Conservation (phyloP, 2,329 filamentous ascomycete genomes). For the Aaosphaeria pasadenensis region DNA sequence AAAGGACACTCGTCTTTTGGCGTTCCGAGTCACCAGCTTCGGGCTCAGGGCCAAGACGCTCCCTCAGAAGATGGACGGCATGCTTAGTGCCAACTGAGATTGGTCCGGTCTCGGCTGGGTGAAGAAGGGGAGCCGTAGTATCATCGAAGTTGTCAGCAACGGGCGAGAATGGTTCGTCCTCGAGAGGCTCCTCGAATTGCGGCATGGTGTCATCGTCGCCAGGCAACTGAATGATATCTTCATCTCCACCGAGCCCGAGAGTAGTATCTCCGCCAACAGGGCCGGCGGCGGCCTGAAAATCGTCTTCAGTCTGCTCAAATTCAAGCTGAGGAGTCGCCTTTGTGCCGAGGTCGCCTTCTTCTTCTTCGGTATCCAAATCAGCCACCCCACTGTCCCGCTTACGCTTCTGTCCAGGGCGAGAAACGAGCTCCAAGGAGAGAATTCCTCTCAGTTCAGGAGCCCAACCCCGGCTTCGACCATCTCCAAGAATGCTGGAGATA, state of each 20-base stretch:
- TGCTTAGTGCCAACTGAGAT: slow-evolving; percentile 92
- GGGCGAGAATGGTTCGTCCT: slow-evolving; percentile 37
- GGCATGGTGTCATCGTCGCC: slow-evolving; percentile 15
- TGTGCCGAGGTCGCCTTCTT: slow-evolving; percentile 44
- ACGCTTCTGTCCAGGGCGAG: slow-evolving; percentile 78
- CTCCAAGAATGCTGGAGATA: slow-evolving; percentile 80
- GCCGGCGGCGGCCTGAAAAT: slow-evolving; percentile 41
- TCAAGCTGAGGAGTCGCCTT: slow-evolving; percentile 67
- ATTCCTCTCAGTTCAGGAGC: slow-evolving; percentile 91
- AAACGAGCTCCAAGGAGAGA: slow-evolving; percentile 79
- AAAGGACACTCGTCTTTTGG: slow-evolving; percentile 73
- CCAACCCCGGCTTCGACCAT: slow-evolving; percentile 75
- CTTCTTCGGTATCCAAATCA: slow-evolving; percentile 69
- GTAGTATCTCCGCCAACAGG: slow-evolving; percentile 39
- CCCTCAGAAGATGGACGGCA: slow-evolving; percentile 89
- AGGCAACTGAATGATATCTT: slow-evolving; percentile 27
- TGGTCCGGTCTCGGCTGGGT: slow-evolving; percentile 79
- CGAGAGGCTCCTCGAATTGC: slow-evolving; percentile 22
- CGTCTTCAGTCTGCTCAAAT: slow-evolving; percentile 49
- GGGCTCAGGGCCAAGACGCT: slow-evolving; percentile 75
- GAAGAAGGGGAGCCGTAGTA: slow-evolving; percentile 70
- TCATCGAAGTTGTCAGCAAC: slow-evolving; percentile 67
- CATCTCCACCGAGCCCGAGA: slow-evolving; percentile 19
- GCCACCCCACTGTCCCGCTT: slow-evolving; percentile 88
- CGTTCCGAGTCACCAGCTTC: slow-evolving; percentile 67